phyloP scores from a whole-genome alignment of 805 yeast genomes.

The Barnettozyma salicaria region DNA sequence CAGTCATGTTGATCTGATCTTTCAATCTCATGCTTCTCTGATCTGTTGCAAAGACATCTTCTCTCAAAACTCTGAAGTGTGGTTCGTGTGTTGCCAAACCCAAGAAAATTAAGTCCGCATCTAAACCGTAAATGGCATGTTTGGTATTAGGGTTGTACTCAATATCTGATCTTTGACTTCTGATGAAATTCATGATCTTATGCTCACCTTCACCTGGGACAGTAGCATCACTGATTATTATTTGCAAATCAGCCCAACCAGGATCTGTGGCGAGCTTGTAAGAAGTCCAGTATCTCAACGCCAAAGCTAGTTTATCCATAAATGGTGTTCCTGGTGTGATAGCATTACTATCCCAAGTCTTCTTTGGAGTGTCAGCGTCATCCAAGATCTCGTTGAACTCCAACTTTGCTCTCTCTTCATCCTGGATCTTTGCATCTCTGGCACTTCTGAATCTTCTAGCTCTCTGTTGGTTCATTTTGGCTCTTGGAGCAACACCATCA shows the following conservation, averaged over 20 bases:
- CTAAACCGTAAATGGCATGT: constrained; percentile 93
- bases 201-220: constrained; percentile 99
- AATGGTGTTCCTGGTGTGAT: constrained; percentile 97
- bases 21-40: constrained; percentile 36
- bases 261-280: constrained; percentile 83
- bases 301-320: constrained; percentile 81
- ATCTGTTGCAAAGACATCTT: constrained; percentile 85
- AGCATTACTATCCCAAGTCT: constrained; percentile 91
- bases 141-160: constrained; percentile 74
- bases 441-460: constrained; percentile 91
- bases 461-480: constrained; percentile 96
- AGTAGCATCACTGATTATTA: constrained; percentile 86
- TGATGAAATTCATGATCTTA: constrained; percentile 89
- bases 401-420: constrained; percentile 59
- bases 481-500: constrained; percentile 98
- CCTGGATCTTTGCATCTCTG: constrained; percentile 76
- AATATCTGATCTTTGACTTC: constrained; percentile 68
- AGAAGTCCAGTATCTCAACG: constrained; percentile 80
- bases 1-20: constrained; percentile 53
- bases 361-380: constrained; percentile 63
- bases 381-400: constrained; percentile 55
- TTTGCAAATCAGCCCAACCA: constrained; percentile 73
- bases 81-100: constrained; percentile 95
- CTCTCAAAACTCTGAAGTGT: constrained; percentile 87
- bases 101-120: constrained; percentile 92